These are phyloP conservation scores for Podospora pseudoanserina DNA, from an alignment of 495 filamentous ascomycete species.

Conservation along the genomic window DNA sequence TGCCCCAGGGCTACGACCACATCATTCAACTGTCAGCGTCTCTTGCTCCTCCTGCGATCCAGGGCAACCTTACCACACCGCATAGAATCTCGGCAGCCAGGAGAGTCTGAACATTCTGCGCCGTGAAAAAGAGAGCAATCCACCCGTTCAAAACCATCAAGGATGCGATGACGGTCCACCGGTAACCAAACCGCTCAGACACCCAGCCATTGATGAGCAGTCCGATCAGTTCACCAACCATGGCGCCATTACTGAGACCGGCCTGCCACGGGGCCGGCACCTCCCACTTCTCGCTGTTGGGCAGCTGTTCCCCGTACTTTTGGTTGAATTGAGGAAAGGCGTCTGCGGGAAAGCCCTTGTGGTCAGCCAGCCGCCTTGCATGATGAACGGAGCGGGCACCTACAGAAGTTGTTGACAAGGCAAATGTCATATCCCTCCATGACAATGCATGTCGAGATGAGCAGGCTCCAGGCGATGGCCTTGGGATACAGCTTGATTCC, in stretches of 20 bases:
- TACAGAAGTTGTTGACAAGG: slow-evolving; percentile 56
- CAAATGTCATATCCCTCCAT: slow-evolving; percentile 65
- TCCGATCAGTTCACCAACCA: slow-evolving; percentile 68
- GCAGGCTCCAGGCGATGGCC: slow-evolving; percentile 56
- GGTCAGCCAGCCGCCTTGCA: neutral
- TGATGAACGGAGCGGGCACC: slow-evolving; percentile 11
- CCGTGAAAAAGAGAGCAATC: slow-evolving; percentile 74
- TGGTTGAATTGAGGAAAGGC: slow-evolving; percentile 60
- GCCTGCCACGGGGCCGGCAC: slow-evolving; percentile 73
- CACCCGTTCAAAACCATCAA: slow-evolving; percentile 63
- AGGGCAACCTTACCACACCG: slow-evolving; percentile 49
- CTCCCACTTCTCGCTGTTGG: slow-evolving; percentile 57
- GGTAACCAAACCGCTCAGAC: slow-evolving; percentile 71
- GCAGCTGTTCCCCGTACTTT: slow-evolving; percentile 60
- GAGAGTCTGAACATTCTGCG: slow-evolving; percentile 62
- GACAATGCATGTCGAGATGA: slow-evolving; percentile 59
- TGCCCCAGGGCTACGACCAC: slow-evolving; percentile 57
- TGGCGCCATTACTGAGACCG: slow-evolving; percentile 61
- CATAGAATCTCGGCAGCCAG: slow-evolving; percentile 72
- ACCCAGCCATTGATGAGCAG: slow-evolving; percentile 72
- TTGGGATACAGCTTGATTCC: slow-evolving; percentile 54
- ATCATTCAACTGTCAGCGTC: neutral
- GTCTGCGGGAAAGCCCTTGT: slow-evolving; percentile 26
- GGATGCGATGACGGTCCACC: slow-evolving; percentile 66
- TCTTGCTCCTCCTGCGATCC: neutral